Evolutionary conservation across 345 rosid genomes (phyloP), one percentile per base, ranked within the genome.

Genomic region (Capsella bursapastoris): DNA sequence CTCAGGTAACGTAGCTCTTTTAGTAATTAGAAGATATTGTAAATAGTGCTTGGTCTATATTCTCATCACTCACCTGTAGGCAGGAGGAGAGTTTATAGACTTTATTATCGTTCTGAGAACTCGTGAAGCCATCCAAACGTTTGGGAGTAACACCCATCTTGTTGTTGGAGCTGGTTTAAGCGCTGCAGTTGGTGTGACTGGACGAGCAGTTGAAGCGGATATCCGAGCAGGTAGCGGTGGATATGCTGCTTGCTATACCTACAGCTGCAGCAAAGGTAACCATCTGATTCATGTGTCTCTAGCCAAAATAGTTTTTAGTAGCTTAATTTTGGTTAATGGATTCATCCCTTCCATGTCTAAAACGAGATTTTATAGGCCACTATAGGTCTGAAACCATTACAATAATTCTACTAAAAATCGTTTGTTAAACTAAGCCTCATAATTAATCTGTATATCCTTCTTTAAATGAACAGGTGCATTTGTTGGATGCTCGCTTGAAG

Each of bases 181-280:
- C 68, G 99, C 96, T 11, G 99, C 99, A 8, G 91, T 83, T 62
- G 98, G 94, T 68, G 80, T 53, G 22, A 61, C 88, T 66, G 98
- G 99, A 68, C 84, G 98, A 64, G 86, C 96, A 73, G 85, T 76
- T 76, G 99, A 89, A 84, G 99, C 98, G 47, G 97, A 83, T 80
- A 57, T 95, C 18, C 86, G 97, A 68, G 97, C 96, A 76, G 98
- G 99, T 61, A 91, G 87, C 65, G 92, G 96, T 67, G 98, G 99
- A 78, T 92, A 74, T 86, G 91, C 97, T 44, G 92, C 99, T 70
- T 90, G 97, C 78, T 95, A 95, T 75, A 90, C 99, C 4, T 95
- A 95, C 79, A 95, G 99, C 79, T 89, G 99, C 83, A 90, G 97
- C 77, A 95, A 95, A 95, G 98, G 99, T 95, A 84, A 34, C 43